phyloP scores from a whole-genome alignment of 2,329 filamentous ascomycete species.

The Fusarium sp. region DNA sequence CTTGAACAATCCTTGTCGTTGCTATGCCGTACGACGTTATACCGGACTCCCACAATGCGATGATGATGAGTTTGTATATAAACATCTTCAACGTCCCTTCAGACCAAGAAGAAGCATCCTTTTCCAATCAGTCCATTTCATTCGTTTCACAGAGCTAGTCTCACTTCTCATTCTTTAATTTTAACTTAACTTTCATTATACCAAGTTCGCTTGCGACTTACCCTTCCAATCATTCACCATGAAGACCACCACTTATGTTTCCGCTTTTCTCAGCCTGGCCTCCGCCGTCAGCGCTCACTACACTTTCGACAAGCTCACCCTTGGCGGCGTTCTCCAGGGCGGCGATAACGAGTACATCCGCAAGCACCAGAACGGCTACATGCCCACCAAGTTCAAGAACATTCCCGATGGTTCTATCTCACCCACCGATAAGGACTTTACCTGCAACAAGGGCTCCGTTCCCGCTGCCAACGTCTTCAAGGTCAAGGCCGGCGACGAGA shows the following conservation, averaged over 20 bases:
- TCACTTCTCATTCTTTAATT: conserved; percentile 23
- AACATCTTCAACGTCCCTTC: background rate
- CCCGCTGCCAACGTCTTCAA: conserved; percentile 8
- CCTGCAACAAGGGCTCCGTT: conserved; percentile 14
- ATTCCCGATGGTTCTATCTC: conserved; percentile 13
- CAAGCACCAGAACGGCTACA: conserved; percentile 23
- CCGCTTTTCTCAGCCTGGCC: conserved; percentile 15
- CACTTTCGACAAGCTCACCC: conserved; percentile 25
- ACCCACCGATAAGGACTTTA: conserved; percentile 21
- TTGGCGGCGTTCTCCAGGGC: background rate
- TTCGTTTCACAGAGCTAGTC: conserved; percentile 29
- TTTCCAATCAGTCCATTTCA: conserved; percentile 19
- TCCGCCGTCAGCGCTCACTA: conserved; percentile 22
- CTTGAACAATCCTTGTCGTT: background rate
- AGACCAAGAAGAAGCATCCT: background rate
- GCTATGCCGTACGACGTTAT: background rate
- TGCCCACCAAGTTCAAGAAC: conserved; percentile 24
- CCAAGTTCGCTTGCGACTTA: conserved; percentile 15
- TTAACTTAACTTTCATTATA: conserved; percentile 14
- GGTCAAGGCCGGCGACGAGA: conserved; percentile 24
- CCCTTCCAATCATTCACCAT: conserved; percentile 7
- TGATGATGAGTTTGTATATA: background rate
- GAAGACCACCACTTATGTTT: conserved; percentile 21
- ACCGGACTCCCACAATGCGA: background rate
- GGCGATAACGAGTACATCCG: conserved; percentile 20